Base-by-base conservation (phyloP, 371 early-diverging fungal species). In the Syncephalastrum contaminatum region DNA sequence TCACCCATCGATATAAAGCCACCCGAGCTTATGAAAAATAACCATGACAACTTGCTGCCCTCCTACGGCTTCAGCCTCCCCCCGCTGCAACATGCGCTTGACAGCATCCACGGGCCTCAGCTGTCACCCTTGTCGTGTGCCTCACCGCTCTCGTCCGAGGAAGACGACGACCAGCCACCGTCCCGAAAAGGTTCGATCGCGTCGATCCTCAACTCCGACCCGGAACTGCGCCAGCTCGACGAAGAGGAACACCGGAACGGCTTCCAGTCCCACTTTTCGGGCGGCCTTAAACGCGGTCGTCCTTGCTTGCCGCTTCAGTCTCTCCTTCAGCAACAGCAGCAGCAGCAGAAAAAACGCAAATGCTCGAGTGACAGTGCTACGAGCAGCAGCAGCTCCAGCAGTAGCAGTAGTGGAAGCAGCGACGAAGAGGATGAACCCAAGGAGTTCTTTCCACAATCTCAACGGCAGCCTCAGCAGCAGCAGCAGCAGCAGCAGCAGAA, bases 151-250 rank as follows among this genome's bases (percentile, higher is more conserved):
- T 43, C 43, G 21, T 25, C 42, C 14, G 58, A 58, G 40, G 58
- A 58, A 40, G n/a, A 36, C 20, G 27, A 15, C 14, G 24, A 25
- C 15, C 30, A 43, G n/a, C 24, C 46, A 10, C 22, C 27, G 19
- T 51, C 45, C 56, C 66, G 70, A 21, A 68, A 70, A 49, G 71
- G 67, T 0, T 76, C 73, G 4, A 68, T 76, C 53, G 66, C 72
- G 22, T 76, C 73, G 0, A 39, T 76, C n/a, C 62, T 76, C 44
- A 76, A 76, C 56, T 64, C 71, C 40, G 67, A 54, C 16, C 58
- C 60, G 16, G 68, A 70, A 51, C 49, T 67, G 21, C 53, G 54
- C 19, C 62, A 58, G 19, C 21, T 64, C 2, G 63, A 66, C 22
- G 51, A 59, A 48, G 62, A 65, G 56, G 51, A 60, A 46, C 48